Percentiles rank a stretch among this genome's conserved stretches.
These are phyloP conservation scores for Epichloe coenophiala DNA, from an alignment of 2,329 filamentous ascomycete genomes.

Conservation along the genomic window DNA sequence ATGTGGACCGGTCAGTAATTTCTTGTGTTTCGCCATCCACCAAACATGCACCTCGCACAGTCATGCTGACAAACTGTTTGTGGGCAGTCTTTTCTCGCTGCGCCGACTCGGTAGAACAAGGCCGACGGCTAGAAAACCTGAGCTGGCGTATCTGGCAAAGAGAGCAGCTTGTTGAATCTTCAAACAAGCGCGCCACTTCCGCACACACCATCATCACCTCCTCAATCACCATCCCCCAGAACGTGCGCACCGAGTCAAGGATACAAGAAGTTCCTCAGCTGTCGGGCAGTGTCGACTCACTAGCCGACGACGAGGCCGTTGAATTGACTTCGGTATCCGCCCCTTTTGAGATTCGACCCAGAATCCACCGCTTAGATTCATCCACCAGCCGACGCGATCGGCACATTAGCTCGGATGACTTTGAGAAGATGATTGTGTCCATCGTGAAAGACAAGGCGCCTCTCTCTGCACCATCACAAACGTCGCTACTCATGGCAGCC, in stretches of 20 bases:
- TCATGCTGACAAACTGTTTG: slow-evolving; percentile 17
- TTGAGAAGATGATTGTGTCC: slow-evolving; percentile 87
- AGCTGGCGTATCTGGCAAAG: slow-evolving; percentile 93
- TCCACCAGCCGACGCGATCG: slow-evolving; percentile 64
- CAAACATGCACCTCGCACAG: neutral
- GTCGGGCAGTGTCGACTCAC: slow-evolving; percentile 65
- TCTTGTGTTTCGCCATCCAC: neutral
- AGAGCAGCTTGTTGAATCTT: slow-evolving; percentile 66
- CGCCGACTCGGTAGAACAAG: slow-evolving; percentile 86
- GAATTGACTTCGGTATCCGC: slow-evolving; percentile 42
- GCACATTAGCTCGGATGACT: slow-evolving; percentile 82
- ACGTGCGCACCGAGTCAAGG: slow-evolving; percentile 30
- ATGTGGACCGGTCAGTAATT: slow-evolving; percentile 79
- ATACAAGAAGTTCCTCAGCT: slow-evolving; percentile 53
- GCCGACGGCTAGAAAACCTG: slow-evolving; percentile 82
- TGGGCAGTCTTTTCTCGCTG: slow-evolving; percentile 78
- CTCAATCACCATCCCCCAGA: slow-evolving; percentile 30
- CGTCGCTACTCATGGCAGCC: slow-evolving; percentile 19
- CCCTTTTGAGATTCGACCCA: slow-evolving; percentile 50
- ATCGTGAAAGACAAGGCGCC: slow-evolving; percentile 77
- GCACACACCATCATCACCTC: slow-evolving; percentile 21
- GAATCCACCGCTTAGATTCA: slow-evolving; percentile 58
- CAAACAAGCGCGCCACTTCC: slow-evolving; percentile 32
- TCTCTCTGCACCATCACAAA: slow-evolving; percentile 27
- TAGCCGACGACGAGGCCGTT: slow-evolving; percentile 53